These are phyloP conservation scores for Adansonia rubrostipa DNA, from an alignment of 441 rosid genomes.

Conservation along the genomic window DNA sequence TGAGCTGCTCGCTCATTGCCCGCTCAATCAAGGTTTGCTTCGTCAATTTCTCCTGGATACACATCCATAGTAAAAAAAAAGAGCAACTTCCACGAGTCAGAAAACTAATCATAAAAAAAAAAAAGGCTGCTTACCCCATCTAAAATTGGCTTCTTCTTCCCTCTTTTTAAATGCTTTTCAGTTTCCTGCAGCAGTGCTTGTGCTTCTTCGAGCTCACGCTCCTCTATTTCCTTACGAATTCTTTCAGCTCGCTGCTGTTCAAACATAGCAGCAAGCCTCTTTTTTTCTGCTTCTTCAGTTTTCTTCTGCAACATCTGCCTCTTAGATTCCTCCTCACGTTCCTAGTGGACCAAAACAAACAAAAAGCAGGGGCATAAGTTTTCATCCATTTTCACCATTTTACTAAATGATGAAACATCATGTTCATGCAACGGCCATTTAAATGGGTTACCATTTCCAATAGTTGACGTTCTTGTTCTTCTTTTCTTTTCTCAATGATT, in stretches of 20 bases:
- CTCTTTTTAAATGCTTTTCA: conserved; percentile 75
- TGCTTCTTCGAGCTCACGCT: conserved; percentile 87
- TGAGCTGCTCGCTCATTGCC: conserved; percentile 87
- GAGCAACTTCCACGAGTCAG: not conserved
- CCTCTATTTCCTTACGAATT: conserved; percentile 85
- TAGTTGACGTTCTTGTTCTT: conserved; percentile 96
- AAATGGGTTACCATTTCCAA: conserved; percentile 71
- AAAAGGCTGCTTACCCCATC: conserved; percentile 44
- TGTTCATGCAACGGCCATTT: not conserved
- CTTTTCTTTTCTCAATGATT: conserved; percentile 96
- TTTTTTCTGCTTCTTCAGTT: conserved; percentile 96
- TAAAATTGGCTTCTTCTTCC: conserved; percentile 28
- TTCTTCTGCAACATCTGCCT: conserved; percentile 78
- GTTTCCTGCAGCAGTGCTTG: conserved; percentile 63
- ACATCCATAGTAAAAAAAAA: conserved; percentile 8
- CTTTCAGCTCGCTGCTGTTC: conserved; percentile 83
- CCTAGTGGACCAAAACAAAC: conserved; percentile 49
- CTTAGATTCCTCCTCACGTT: conserved; percentile 90
- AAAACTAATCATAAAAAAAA: not conserved
- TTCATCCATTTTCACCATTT: not conserved
- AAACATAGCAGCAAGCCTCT: conserved; percentile 78
- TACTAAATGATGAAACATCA: not conserved
- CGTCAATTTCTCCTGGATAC: conserved; percentile 79
- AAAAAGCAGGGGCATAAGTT: not conserved
- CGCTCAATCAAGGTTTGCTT: conserved; percentile 76